Percentiles rank a stretch among this genome's conserved stretches.
Evolutionary conservation across 306 rosid genomes (phyloP).

Genomic region (Fragaria iinumae): DNA sequence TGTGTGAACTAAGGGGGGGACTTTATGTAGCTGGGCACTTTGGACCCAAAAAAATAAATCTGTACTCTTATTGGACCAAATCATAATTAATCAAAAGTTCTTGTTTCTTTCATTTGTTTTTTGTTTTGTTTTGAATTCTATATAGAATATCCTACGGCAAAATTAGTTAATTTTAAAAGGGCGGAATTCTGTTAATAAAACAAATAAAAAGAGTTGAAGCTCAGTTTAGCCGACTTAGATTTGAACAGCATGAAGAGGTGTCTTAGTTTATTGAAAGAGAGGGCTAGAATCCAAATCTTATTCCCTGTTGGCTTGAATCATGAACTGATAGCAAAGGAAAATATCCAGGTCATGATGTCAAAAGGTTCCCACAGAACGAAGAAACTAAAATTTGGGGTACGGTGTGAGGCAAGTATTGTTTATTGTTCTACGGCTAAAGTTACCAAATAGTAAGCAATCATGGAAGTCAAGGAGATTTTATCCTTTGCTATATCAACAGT

Average conservation of each 20-base stretch:
- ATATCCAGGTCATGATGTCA: conserved; percentile 13
- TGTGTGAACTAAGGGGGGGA: background rate
- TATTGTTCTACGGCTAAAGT: background rate
- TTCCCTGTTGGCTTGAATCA: background rate
- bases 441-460: background rate
- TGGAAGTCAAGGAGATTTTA: background rate
- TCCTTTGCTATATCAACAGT: background rate
- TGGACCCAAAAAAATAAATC: background rate
- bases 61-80: background rate
- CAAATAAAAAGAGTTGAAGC: background rate
- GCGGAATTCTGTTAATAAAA: background rate
- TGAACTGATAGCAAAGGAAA: background rate
- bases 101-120: background rate
- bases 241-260: conserved; percentile 12
- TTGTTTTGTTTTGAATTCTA: background rate
- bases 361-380: background rate
- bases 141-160: background rate
- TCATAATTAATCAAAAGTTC: background rate
- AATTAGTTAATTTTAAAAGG: background rate
- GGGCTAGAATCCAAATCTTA: background rate
- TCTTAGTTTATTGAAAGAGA: background rate
- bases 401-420: background rate
- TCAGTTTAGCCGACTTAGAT: conserved; percentile 8
- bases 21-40: conserved; percentile 1
- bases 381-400: background rate